Evolutionary conservation across 768 basidiomycete species (phyloP).

Genomic region (Clitopilus passeckerianus): DNA sequence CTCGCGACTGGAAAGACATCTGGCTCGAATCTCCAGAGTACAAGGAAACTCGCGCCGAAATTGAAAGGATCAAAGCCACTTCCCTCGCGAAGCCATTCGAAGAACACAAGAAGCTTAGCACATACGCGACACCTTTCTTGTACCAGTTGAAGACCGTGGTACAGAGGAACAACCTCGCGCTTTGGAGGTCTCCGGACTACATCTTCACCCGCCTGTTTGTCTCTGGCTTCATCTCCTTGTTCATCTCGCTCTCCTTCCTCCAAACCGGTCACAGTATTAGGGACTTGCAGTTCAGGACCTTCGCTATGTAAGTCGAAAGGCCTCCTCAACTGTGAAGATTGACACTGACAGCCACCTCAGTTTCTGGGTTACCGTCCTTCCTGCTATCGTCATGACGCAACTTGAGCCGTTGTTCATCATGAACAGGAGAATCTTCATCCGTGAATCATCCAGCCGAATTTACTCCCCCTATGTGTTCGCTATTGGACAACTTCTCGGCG

Average conservation of each 20-base stretch:
- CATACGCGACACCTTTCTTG: constrained; percentile 70
- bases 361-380: constrained; percentile 64
- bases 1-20: constrained; percentile 82
- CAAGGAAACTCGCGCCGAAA: constrained; percentile 33
- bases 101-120: constrained; percentile 33
- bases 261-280: constrained; percentile 59
- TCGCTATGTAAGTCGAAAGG: constrained; percentile 54
- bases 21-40: constrained; percentile 75
- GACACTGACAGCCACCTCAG: constrained; percentile 21
- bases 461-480: constrained; percentile 86
- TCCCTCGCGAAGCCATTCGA: constrained; percentile 38
- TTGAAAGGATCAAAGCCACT: constrained; percentile 39
- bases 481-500: constrained; percentile 74
- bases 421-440: constrained; percentile 34
- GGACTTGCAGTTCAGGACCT: constrained; percentile 76
- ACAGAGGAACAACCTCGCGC: constrained; percentile 57
- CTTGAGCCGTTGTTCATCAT: constrained; percentile 81
- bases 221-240: constrained; percentile 64
- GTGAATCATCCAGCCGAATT: constrained; percentile 76
- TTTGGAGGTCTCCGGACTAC: constrained; percentile 86
- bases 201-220: constrained; percentile 80
- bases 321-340: background rate
- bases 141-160: constrained; percentile 72
- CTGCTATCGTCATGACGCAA: constrained; percentile 75
- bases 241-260: constrained; percentile 76